Percentiles rank a stretch among this genome's conserved stretches.
Evolutionary conservation across 2,329 filamentous ascomycete genomes (phyloP).

Genomic region (Cytospora paraplurivora): DNA sequence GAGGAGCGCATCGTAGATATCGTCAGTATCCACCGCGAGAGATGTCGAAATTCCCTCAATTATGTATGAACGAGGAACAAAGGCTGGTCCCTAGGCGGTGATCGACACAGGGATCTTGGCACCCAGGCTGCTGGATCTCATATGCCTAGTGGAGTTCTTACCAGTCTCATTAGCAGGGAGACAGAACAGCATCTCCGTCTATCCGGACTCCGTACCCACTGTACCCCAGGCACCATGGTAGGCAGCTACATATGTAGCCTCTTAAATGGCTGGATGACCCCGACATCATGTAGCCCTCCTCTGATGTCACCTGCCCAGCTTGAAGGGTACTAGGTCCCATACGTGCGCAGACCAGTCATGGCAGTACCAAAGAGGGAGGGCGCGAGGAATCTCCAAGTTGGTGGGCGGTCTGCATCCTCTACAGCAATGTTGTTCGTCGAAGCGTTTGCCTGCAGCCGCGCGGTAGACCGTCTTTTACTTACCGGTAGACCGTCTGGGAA

Average conservation of each 20-base stretch:
- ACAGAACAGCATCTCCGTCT: background rate
- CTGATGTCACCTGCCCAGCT: conserved; percentile 9
- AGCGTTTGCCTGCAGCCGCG: conserved; percentile 15
- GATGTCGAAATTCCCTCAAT: conserved; percentile 1
- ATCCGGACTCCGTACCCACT: conserved; percentile 1
- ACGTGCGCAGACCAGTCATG: background rate
- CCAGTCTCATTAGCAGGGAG: background rate
- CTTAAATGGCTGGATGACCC: conserved; percentile 2
- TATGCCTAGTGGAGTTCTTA: background rate
- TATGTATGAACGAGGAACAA: background rate
- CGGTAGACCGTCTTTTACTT: conserved; percentile 5
- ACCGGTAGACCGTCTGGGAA: background rate
- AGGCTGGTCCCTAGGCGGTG: conserved; percentile 7
- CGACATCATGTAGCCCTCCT: background rate
- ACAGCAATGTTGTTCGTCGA: conserved; percentile 16
- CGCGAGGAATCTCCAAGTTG: conserved; percentile 3
- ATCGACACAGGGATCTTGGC: conserved; percentile 26
- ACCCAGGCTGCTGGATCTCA: conserved; percentile 25
- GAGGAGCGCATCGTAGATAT: no score
- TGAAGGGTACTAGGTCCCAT: background rate
- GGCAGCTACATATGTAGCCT: background rate
- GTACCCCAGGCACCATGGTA: background rate
- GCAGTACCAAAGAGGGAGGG: conserved; percentile 13
- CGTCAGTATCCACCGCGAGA: background rate
- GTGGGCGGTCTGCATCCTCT: conserved; percentile 7